A percentile compares a stretch with the other conserved stretches of the same genome.
phyloP scores from a whole-genome alignment of 2,329 filamentous ascomycete genomes.

The Phaeosphaeria sp. region DNA sequence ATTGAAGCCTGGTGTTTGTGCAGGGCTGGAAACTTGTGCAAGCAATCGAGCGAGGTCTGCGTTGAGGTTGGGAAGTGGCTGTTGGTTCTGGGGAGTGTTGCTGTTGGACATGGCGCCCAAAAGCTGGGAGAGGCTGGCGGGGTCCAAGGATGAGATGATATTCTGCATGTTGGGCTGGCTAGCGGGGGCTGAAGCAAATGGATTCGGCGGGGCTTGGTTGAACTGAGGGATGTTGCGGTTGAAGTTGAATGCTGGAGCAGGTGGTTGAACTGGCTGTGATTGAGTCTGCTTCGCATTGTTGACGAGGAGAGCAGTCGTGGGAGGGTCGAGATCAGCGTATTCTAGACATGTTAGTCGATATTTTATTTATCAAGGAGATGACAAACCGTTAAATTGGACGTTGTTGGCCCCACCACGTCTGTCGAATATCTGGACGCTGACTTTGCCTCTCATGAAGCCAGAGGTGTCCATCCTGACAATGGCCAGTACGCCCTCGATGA shows the following conservation, averaged over 20 bases:
- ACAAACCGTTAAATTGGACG: constrained; percentile 74
- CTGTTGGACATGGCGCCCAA: constrained; percentile 63
- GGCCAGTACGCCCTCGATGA: constrained; percentile 86
- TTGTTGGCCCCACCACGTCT: constrained; percentile 75
- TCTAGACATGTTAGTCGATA: constrained; percentile 56
- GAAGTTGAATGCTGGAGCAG: constrained; percentile 35
- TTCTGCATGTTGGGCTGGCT: constrained; percentile 63
- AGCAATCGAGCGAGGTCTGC: constrained; percentile 50
- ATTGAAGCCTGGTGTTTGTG: constrained; percentile 31
- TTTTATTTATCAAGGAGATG: neutral
- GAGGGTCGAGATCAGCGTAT: constrained; percentile 82
- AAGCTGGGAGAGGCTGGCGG: constrained; percentile 72
- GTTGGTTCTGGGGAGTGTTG: constrained; percentile 48
- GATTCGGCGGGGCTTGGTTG: constrained; percentile 44
- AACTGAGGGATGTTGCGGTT: constrained; percentile 37
- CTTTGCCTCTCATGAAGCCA: constrained; percentile 74
- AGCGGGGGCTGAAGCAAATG: constrained; percentile 42
- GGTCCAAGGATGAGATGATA: constrained; percentile 72
- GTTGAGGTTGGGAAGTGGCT: constrained; percentile 43
- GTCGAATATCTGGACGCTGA: constrained; percentile 86
- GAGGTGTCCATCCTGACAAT: constrained; percentile 77
- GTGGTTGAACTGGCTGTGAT: constrained; percentile 40
- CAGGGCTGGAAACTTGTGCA: constrained; percentile 38
- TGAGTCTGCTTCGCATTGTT: constrained; percentile 68
- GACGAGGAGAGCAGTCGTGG: constrained; percentile 81